Conservation (phyloP, 2,329 filamentous ascomycete genomes). For the Ceratocystis alfenasii region DNA sequence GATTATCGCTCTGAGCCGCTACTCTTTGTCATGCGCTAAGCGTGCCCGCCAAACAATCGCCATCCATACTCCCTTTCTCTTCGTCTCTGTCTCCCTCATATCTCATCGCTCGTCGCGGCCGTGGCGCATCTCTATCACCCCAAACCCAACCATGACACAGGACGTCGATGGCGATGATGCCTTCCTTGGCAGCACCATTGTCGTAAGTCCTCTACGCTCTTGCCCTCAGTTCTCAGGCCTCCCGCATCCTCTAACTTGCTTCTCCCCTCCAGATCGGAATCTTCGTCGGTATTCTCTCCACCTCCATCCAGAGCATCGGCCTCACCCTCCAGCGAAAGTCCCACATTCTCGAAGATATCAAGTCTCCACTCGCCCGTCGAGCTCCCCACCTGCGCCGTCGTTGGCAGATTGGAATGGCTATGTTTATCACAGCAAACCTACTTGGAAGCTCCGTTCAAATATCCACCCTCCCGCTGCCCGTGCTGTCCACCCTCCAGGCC, state of each 20-base stretch:
- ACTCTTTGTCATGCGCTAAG: neutral
- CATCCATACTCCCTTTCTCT: neutral
- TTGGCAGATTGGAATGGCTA: slow-evolving; percentile 96
- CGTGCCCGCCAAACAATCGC: neutral
- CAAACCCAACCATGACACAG: neutral
- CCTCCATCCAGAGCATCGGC: slow-evolving; percentile 86
- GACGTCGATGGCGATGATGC: slow-evolving; percentile 29
- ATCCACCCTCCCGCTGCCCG: slow-evolving; percentile 83
- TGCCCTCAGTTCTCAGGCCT: neutral
- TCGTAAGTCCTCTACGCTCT: slow-evolving; percentile 40
- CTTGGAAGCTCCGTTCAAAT: slow-evolving; percentile 95
- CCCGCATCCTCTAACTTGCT: slow-evolving; percentile 24
- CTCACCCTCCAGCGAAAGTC: slow-evolving; percentile 95
- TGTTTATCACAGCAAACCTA: slow-evolving; percentile 92
- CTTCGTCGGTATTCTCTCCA: slow-evolving; percentile 82
- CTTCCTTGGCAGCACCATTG: slow-evolving; percentile 66
- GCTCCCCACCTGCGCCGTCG: slow-evolving; percentile 80
- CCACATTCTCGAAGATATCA: slow-evolving; percentile 94
- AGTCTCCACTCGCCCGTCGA: slow-evolving; percentile 65
- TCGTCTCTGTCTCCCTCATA: neutral
- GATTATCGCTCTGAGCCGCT: too few relatives aligned
- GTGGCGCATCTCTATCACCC: neutral
- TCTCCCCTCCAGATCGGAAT: slow-evolving; percentile 62
- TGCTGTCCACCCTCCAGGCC: slow-evolving; percentile 88
- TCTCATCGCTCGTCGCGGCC: neutral